Base-by-base conservation (phyloP, 202 grass and related monocot species). In the Schoenoplectus tabernaemontani region DNA sequence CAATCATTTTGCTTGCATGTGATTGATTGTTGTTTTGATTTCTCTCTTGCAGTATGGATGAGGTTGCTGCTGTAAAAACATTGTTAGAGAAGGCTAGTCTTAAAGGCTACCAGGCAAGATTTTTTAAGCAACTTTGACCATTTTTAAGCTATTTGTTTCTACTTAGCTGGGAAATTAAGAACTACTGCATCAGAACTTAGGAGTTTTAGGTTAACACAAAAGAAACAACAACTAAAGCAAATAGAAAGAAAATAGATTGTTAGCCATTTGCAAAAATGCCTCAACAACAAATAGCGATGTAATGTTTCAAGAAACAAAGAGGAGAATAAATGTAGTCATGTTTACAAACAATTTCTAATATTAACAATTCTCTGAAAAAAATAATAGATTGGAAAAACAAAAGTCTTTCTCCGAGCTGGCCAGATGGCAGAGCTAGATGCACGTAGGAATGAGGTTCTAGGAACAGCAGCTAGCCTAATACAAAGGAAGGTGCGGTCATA, bases 401-500 rank as follows among this genome's bases (percentile, higher is more conserved):
- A 99, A 86, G 90, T 99, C 57, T 99, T 99, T 92, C 91, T 98
- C 82, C 87, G 95, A 20, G 86, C 95, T 84, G 95, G 95, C 80
- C 95, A 98, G 87, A 98, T 98, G 91, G 96, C 96, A 83, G 91
- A 98, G 84, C 86, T 98, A 79, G 96, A 98, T 92, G 90, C 91
- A 78, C 67, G 71, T 62, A 92, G 96, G 78, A 98, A 95, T 89
- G 96, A 95, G 83, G 90, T 98, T 32, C 76, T 98, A 87, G 96
- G 90, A 67, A 82, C 81, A 82, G 88, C 96, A 64, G 96, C 96
- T 81, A 85, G 53, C 87, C 62, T 98, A 89, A 91, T 98, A 86
- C 96, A 95, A 72, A 91, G 91, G 70, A 98, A 98, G 87, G 88
- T 90, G 4, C 82, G 90, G 32, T 95, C 96, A 72, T 98, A 86